phyloP scores from a whole-genome alignment of 768 basidiomycete genomes.

The Omphalotus guepiniiformis region DNA sequence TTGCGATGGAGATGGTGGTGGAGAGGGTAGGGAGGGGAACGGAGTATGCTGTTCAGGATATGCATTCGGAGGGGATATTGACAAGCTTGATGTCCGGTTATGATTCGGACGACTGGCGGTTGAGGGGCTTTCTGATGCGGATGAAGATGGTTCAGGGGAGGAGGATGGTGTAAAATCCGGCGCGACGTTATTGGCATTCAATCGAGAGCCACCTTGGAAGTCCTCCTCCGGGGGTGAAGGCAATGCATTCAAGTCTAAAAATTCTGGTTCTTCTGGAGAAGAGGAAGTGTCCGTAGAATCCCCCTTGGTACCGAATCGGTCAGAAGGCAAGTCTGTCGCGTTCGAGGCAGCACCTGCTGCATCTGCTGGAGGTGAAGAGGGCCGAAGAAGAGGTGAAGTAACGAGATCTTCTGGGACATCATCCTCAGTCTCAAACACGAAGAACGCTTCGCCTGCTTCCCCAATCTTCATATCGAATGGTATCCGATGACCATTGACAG shows the following conservation, averaged over 20 bases:
- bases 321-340: slow-evolving; percentile 25
- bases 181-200: not conserved
- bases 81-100: slow-evolving; percentile 20
- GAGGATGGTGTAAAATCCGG: not conserved
- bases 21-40: slow-evolving; percentile 26
- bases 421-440: slow-evolving; percentile 94
- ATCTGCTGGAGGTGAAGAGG: slow-evolving; percentile 39
- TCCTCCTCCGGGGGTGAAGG: slow-evolving; percentile 18
- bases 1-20: slow-evolving; percentile 25
- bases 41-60: slow-evolving; percentile 24
- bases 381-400: slow-evolving; percentile 84
- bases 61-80: slow-evolving; percentile 15
- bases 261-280: slow-evolving; percentile 61
- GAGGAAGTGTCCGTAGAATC: slow-evolving; percentile 18
- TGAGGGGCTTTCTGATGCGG: not conserved
- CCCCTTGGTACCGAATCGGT: slow-evolving; percentile 39
- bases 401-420: slow-evolving; percentile 92
- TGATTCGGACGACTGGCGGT: slow-evolving; percentile 20
- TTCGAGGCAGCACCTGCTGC: slow-evolving; percentile 21
- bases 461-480: slow-evolving; percentile 99
- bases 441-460: slow-evolving; percentile 98
- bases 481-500: slow-evolving; percentile 79
- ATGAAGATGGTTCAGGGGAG: not conserved
- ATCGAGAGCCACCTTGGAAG: not conserved
- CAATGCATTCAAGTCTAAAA: slow-evolving; percentile 74